Base-by-base conservation (phyloP, 2,329 filamentous ascomycete species). In the Epichloe hybrida region DNA sequence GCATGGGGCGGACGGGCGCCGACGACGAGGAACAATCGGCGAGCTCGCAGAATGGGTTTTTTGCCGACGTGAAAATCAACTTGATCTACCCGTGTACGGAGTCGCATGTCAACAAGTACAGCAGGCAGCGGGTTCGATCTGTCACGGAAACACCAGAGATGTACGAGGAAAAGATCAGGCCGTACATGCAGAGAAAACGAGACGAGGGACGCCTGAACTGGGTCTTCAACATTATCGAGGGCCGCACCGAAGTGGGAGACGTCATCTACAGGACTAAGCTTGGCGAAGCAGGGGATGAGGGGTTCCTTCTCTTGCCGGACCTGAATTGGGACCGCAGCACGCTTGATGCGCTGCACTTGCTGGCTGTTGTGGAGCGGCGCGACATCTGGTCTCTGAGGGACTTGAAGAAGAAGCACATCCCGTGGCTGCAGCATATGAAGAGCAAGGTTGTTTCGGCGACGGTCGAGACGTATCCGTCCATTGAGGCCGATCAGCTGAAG, bases 161-260 rank as follows among this genome's bases (percentile, higher is more conserved):
- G 54, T 98, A 97, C 68, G 69, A 64, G 17, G 66, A 79, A 23
- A 76, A 81, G 56, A 76, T 97, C 15, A 75, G 79, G 35, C 88
- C 89, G 2, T 91, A 84, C 61, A 94, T 97, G 79, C 73, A 80
- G 58, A 70, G 69, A 42, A 88, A 90, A 70, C 78, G 90, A 46
- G 84, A 85, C 52, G 76, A 84, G 50, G 90, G 90, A 2, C 76
- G 86, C 3, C 69, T 97, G 54, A 90, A 93, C 64, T 98, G 93
- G 93, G 85, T 95, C 27, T 95, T 84, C 69, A 98, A 98, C 70
- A 96, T 98, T 62, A 81, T 98, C 57, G 88, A 95, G 58, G 90
- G 93, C 5, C 79, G 78, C 35, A 88, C 82, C 17, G 93, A 98
- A 73, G 88, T 86, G 52, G 88, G 96, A 61, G 88, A 96, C 66